Evolutionary conservation across 2,329 filamentous ascomycete species (phyloP).

Genomic region (Cladosporium sp.): DNA sequence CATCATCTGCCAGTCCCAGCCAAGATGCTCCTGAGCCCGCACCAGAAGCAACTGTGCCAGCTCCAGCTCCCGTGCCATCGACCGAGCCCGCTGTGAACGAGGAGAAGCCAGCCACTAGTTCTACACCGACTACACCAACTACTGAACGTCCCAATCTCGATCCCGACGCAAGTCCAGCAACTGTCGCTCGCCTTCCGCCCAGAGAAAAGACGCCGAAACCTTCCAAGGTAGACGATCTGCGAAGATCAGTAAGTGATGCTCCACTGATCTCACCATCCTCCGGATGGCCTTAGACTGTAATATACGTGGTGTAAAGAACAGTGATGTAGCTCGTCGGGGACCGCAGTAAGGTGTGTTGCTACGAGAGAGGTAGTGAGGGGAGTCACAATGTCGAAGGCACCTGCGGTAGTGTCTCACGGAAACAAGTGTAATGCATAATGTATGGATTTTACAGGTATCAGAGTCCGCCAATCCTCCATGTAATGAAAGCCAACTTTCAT

Average conservation of each 20-base stretch:
- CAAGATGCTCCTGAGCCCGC: not conserved
- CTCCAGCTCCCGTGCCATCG: not conserved
- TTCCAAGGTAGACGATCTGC: not conserved
- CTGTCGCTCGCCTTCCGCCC: constrained; percentile 2
- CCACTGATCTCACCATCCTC: not conserved
- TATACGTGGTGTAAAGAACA: not conserved
- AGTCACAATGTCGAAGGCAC: not conserved
- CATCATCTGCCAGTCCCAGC: not conserved
- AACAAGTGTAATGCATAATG: not conserved
- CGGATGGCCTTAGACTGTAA: not conserved
- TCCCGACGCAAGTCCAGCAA: constrained; percentile 18
- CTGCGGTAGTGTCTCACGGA: not conserved
- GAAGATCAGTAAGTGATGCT: constrained; percentile 7
- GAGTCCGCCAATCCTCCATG: not conserved
- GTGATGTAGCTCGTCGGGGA: not conserved
- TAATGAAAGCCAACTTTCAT: not conserved
- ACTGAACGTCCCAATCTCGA: constrained; percentile 1
- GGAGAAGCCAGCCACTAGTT: not conserved
- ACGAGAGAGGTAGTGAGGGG: not conserved
- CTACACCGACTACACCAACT: not conserved
- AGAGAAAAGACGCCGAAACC: not conserved
- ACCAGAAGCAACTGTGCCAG: not conserved
- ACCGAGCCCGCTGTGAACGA: not conserved
- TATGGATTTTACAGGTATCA: not conserved
- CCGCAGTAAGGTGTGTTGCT: not conserved